phyloP scores from a whole-genome alignment of 176 grass and related monocot genomes.

The Metroxylon sagu region DNA sequence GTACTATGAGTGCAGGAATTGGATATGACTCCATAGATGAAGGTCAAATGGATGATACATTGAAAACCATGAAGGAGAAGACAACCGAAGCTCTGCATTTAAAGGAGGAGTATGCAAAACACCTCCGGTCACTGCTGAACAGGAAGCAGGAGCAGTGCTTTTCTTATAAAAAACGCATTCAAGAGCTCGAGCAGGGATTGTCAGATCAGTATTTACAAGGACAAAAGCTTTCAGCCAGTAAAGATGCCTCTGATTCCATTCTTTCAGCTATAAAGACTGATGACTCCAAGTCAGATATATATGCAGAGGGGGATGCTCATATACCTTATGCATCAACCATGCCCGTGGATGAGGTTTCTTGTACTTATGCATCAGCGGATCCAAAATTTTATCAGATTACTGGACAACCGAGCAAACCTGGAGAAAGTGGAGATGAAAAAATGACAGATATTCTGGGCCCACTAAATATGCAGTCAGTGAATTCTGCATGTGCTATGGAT shows the following conservation, averaged over 20 bases:
- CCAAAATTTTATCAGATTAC: slow-evolving; percentile 15
- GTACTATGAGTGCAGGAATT: slow-evolving; percentile 50
- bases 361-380: slow-evolving; percentile 47
- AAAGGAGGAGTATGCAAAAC: slow-evolving; percentile 72
- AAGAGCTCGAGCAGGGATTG: slow-evolving; percentile 73
- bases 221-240: slow-evolving; percentile 47
- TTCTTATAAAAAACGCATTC: slow-evolving; percentile 80
- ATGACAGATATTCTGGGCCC: slow-evolving; percentile 80
- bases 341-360: slow-evolving; percentile 81
- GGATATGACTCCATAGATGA: slow-evolving; percentile 58
- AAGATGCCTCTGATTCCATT: slow-evolving; percentile 41
- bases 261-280: slow-evolving; percentile 48
- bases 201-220: slow-evolving; percentile 64
- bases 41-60: slow-evolving; percentile 44
- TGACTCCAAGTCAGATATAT: slow-evolving; percentile 41
- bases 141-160: slow-evolving; percentile 54
- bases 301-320: slow-evolving; percentile 40
- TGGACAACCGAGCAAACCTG: slow-evolving; percentile 50
- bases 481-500: slow-evolving; percentile 45
- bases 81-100: slow-evolving; percentile 62
- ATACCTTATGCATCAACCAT: slow-evolving; percentile 41
- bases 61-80: slow-evolving; percentile 55
- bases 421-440: slow-evolving; percentile 90
- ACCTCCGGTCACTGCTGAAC: slow-evolving; percentile 53
- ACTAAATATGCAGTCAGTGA: slow-evolving; percentile 45